Conservation (phyloP, 1,284 basidiomycete genomes). For the Trametes sp. region DNA sequence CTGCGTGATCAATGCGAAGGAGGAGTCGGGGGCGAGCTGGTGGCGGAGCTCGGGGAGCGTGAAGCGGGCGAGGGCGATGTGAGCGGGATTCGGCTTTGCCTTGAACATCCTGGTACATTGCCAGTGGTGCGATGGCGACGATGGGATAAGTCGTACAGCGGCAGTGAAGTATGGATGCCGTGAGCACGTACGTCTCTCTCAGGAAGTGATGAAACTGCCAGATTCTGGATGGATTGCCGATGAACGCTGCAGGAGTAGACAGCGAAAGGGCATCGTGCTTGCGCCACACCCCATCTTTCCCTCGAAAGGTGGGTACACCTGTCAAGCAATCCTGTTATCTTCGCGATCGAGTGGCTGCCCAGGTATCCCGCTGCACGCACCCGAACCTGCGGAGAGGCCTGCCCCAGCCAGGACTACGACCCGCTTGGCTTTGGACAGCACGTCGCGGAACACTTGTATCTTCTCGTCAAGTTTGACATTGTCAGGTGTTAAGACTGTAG, state of each 20-base stretch:
- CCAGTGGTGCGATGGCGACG: no score
- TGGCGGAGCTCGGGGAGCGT: slow-evolving; percentile 46
- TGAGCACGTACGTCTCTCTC: slow-evolving; percentile 49
- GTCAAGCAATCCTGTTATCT: not conserved
- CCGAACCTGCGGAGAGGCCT: slow-evolving; percentile 61
- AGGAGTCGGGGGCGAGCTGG: slow-evolving; percentile 48
- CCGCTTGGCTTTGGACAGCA: slow-evolving; percentile 44
- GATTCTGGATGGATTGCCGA: slow-evolving; percentile 54
- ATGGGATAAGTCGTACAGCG: no score
- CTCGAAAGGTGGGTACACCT: slow-evolving; percentile 66
- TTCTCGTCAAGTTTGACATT: slow-evolving; percentile 12
- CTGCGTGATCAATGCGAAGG: slow-evolving; percentile 63
- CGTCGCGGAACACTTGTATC: slow-evolving; percentile 39
- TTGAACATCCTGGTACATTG: slow-evolving; percentile 47
- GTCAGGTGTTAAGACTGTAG: no score
- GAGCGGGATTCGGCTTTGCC: slow-evolving; percentile 61
- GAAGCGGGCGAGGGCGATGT: slow-evolving; percentile 54
- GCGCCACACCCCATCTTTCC: slow-evolving; percentile 63
- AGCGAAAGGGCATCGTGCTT: slow-evolving; percentile 59
- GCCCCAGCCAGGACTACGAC: slow-evolving; percentile 62
- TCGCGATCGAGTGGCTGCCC: no score
- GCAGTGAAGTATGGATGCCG: not conserved
- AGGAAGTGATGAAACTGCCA: slow-evolving; percentile 72
- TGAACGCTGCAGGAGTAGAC: slow-evolving; percentile 63
- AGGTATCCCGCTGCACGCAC: no score